phyloP scores from a whole-genome alignment of 257 asterid species.

The Gentiana dahurica region DNA sequence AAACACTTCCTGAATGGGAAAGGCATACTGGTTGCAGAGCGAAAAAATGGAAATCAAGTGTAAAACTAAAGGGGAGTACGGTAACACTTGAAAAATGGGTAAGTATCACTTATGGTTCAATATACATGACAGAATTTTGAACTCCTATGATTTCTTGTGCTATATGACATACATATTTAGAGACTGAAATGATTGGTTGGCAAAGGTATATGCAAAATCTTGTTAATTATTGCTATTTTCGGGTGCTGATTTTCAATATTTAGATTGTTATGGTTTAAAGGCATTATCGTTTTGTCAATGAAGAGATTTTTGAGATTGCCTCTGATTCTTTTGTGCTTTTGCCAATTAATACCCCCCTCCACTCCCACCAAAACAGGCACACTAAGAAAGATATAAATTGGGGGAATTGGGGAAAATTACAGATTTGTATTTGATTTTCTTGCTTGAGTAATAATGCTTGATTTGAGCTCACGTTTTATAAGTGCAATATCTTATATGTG shows the following conservation, averaged over 20 bases:
- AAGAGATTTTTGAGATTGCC: too few species aligned
- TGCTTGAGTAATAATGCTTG: neutral
- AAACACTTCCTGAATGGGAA: constrained; percentile 85
- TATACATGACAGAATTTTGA: neutral
- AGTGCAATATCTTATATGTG: neutral
- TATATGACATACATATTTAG: neutral
- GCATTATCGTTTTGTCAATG: too few species aligned
- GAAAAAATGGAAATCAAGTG: constrained; percentile 94
- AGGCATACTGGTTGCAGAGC: constrained; percentile 95
- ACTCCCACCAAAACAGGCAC: too few species aligned
- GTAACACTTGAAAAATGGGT: constrained; percentile 86
- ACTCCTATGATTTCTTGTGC: constrained; percentile 4
- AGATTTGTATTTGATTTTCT: neutral
- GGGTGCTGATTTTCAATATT: too few species aligned
- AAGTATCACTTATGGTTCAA: constrained; percentile 19
- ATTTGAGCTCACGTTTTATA: constrained; percentile 1
- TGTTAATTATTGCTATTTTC: too few species aligned
- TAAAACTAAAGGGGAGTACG: constrained; percentile 63
- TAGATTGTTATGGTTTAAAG: too few species aligned
- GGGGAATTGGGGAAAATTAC: too few species aligned
- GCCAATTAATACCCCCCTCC: too few species aligned
- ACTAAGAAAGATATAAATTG: too few species aligned
- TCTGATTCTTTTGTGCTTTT: too few species aligned
- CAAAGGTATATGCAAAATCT: too few species aligned
- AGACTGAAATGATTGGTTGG: too few species aligned